These are phyloP conservation scores for Xylaria intraflava DNA, from an alignment of 495 filamentous ascomycete genomes.

Conservation along the genomic window DNA sequence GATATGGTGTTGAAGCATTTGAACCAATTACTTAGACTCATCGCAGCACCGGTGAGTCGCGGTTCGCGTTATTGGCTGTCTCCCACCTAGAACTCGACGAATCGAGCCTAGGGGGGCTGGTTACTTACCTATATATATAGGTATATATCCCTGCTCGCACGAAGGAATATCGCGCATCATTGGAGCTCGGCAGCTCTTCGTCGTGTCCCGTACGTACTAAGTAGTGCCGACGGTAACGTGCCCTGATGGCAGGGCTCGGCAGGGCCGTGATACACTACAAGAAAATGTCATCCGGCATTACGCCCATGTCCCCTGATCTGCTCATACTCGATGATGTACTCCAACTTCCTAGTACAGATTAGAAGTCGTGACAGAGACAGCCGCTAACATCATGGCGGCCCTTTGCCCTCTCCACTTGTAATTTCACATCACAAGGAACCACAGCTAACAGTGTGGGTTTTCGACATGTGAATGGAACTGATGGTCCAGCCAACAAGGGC, in stretches of 20 bases:
- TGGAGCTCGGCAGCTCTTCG: neutral
- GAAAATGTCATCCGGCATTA: slow-evolving; percentile 7
- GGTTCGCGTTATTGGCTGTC: neutral
- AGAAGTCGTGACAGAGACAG: slow-evolving; percentile 5
- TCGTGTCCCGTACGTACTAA: neutral
- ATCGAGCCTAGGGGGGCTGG: neutral
- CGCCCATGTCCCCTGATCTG: slow-evolving; percentile 2
- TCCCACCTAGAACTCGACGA: neutral
- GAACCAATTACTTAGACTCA: neutral
- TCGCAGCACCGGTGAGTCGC: neutral
- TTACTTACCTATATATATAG: neutral
- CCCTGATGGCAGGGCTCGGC: neutral
- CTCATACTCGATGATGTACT: neutral
- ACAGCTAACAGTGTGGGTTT: neutral
- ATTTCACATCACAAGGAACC: slow-evolving; percentile 1
- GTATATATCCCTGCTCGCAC: neutral
- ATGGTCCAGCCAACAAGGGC: too few species aligned
- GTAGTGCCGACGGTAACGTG: neutral
- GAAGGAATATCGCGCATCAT: neutral
- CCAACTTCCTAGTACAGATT: slow-evolving; percentile 6
- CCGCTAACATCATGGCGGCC: slow-evolving; percentile 1
- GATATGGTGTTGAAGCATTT: neutral
- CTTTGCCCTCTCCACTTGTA: slow-evolving; percentile 3
- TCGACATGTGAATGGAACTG: slow-evolving; percentile 4
- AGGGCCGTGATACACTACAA: neutral